Evolutionary conservation across 306 rosid genomes (phyloP).

Genomic region (Neltuma alba): DNA sequence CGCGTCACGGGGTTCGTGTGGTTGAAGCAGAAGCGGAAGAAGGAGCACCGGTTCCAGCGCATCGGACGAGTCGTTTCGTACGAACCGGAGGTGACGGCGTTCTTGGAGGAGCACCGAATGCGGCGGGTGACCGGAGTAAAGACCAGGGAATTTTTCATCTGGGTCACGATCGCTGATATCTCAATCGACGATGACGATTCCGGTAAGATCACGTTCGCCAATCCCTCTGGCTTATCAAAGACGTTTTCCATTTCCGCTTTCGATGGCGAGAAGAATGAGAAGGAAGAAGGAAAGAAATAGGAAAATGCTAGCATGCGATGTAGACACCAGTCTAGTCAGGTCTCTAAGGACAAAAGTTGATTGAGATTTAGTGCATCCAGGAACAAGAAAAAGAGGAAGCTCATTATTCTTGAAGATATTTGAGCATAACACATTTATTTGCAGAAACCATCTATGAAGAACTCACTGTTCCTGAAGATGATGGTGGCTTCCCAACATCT

Average conservation of each 20-base stretch:
- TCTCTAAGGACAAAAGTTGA: no score
- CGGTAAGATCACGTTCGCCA: constrained; percentile 56
- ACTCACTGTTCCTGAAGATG: no score
- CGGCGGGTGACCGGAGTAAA: constrained; percentile 68
- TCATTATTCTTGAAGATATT: no score
- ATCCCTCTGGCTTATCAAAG: constrained; percentile 53
- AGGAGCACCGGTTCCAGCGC: constrained; percentile 54
- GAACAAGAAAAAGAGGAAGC: no score
- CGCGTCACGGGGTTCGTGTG: constrained; percentile 66
- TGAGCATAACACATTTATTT: no score
- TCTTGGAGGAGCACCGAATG: constrained; percentile 63
- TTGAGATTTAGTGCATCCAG: no score
- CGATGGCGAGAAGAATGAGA: constrained; percentile 19
- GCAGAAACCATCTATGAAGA: no score
- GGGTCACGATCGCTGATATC: constrained; percentile 59
- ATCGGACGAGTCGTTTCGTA: constrained; percentile 58
- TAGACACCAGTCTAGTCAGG: no score
- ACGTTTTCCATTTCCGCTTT: constrained; percentile 67
- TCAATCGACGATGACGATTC: constrained; percentile 37
- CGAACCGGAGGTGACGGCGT: constrained; percentile 58
- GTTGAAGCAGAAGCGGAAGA: constrained; percentile 58
- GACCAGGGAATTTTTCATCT: constrained; percentile 62
- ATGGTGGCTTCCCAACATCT: no score
- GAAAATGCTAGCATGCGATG: neutral
- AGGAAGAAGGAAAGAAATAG: neutral